phyloP scores from a whole-genome alignment of 805 yeast species.

The Pichia rugopelliculosa region DNA sequence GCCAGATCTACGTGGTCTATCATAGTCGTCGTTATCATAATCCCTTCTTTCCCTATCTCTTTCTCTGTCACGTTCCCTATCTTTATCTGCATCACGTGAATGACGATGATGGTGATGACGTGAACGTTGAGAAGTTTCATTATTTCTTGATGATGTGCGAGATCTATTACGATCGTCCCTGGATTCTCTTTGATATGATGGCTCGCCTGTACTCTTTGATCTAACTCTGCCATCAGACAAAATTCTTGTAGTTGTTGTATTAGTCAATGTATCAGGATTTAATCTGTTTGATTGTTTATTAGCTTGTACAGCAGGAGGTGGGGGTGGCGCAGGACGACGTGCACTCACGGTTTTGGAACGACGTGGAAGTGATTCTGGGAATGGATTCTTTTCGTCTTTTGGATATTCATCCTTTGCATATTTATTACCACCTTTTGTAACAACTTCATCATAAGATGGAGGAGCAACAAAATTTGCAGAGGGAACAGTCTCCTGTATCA shows the following conservation, averaged over 20 bases:
- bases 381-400: slow-evolving; percentile 22
- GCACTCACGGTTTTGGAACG: slow-evolving; percentile 11
- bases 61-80: slow-evolving; percentile 3
- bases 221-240: slow-evolving; percentile 26
- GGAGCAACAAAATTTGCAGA: slow-evolving; percentile 39
- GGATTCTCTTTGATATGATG: background rate
- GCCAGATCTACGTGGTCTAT: slow-evolving; percentile 21
- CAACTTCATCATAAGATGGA: slow-evolving; percentile 66
- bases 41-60: slow-evolving; percentile 15
- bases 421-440: slow-evolving; percentile 34
- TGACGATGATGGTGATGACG: slow-evolving; percentile 12
- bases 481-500: background rate
- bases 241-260: slow-evolving; percentile 21
- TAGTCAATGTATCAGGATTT: slow-evolving; percentile 16
- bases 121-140: slow-evolving; percentile 6
- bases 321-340: slow-evolving; percentile 14
- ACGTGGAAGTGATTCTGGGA: slow-evolving; percentile 15
- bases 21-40: slow-evolving; percentile 13
- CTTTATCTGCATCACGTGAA: slow-evolving; percentile 11
- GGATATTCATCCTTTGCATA: slow-evolving; percentile 41
- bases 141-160: background rate
- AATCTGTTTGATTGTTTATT: slow-evolving; percentile 1
- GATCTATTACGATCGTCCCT: background rate
- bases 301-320: slow-evolving; percentile 7
- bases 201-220: slow-evolving; percentile 28